Percentiles rank a stretch among this genome's conserved stretches.
Conservation (phyloP, 2,329 filamentous ascomycete genomes). For the Atkinsonella texensis region DNA sequence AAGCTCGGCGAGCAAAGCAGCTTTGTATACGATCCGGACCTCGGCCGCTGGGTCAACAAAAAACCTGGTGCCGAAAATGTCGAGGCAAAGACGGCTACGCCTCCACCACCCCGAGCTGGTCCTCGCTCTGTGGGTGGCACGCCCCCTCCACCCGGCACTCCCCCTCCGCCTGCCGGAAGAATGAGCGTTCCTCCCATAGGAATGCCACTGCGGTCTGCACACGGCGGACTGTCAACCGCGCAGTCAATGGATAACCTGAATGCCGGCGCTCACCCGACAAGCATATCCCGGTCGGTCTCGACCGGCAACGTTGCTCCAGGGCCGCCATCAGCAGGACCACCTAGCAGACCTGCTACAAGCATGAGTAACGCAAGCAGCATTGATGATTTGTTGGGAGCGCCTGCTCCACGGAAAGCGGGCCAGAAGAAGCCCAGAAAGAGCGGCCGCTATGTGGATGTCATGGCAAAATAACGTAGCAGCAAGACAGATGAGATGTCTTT, state of each 20-base stretch:
- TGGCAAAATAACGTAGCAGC: constrained; percentile 50
- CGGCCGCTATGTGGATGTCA: constrained; percentile 89
- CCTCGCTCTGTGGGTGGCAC: constrained; percentile 42
- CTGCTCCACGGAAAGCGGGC: constrained; percentile 53
- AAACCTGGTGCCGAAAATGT: constrained; percentile 59
- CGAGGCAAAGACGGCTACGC: constrained; percentile 50
- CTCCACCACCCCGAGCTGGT: constrained; percentile 62
- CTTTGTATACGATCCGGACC: constrained; percentile 90
- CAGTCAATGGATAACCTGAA: constrained; percentile 16
- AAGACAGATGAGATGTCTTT: background rate
- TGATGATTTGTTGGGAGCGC: constrained; percentile 76
- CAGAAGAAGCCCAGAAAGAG: constrained; percentile 66
- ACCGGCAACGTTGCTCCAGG: constrained; percentile 27
- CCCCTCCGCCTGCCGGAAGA: constrained; percentile 18
- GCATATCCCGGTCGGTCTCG: constrained; percentile 36
- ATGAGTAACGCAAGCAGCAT: constrained; percentile 91
- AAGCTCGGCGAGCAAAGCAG: constrained; percentile 90
- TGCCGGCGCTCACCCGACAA: constrained; percentile 24
- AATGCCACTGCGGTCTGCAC: constrained; percentile 13
- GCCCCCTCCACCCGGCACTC: constrained; percentile 32
- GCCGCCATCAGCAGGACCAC: constrained; percentile 35
- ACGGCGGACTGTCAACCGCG: constrained; percentile 2
- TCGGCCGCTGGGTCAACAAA: constrained; percentile 98
- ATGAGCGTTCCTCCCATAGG: constrained; percentile 21
- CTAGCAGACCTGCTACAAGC: constrained; percentile 61